Base-by-base conservation (phyloP, 768 basidiomycete species). In the Termitomyces sp. region DNA sequence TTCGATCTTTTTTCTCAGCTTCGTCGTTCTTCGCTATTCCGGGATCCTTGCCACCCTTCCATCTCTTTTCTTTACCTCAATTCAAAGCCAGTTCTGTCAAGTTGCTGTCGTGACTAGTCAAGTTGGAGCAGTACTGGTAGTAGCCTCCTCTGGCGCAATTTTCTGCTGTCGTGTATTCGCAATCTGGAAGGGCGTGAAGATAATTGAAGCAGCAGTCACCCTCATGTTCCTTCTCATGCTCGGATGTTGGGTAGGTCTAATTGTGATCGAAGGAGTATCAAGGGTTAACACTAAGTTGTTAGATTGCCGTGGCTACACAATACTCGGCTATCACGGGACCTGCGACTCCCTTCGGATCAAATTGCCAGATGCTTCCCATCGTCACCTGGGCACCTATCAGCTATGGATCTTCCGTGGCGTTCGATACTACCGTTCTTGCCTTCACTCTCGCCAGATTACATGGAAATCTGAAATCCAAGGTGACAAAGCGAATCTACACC, bases 221-320 rank as follows among this genome's bases (percentile, higher is more conserved):
- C 21, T 66, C 9, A 60, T 68, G 27, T 68, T 66, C 28, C 43
- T 67, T 27, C 51, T 66, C 9, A 72, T 69, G 67, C 49, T 69
- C 28, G 61, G 64, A 51, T 64, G 66, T 46, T 73, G 70, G 72
- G 72, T 70, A 57, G 47, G 32, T 32, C 32, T 32, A 7, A 2
- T 9, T 32, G 10, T 32, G 2, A 11, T 32, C 9, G 9, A 9
- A 8, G 2, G 9, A 32, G 32, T 8, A 1, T 10, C 32, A 32
- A 32, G n/a, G n/a, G 67, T 37, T 48, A n/a, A 58, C 40, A 43
- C 11, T 56, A 17, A 17, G 2, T 34, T 45, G 23, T 21, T 49
- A 73, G 73, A 64, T 72, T 39, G 68, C 70, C 9, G 69, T 72
- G 12, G 70, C 66, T 5, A 64, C 68, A 34, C 69, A 69, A 37